Conservation (phyloP, 805 yeast species). For the Jamesozyma jinghongensis region DNA sequence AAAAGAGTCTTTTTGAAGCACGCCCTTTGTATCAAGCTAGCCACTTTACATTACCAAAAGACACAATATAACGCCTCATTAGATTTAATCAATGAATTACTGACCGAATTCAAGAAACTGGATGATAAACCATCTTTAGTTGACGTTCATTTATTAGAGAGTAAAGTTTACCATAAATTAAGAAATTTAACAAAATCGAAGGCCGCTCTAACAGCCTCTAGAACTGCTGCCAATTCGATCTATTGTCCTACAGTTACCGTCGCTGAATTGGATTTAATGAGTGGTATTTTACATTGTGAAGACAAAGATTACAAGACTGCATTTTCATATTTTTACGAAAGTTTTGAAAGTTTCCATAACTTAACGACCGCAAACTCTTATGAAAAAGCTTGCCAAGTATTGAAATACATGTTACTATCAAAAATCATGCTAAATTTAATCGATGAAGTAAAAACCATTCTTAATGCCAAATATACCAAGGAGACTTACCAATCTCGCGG, state of each 20-base stretch:
- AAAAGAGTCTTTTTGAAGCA: constrained; percentile 86
- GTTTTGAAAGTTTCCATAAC: constrained; percentile 79
- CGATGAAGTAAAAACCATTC: constrained; percentile 74
- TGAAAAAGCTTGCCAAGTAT: constrained; percentile 61
- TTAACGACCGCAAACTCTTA: constrained; percentile 41
- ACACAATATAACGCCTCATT: constrained; percentile 60
- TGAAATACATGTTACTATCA: constrained; percentile 86
- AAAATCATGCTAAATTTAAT: constrained; percentile 86
- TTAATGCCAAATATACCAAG: constrained; percentile 62
- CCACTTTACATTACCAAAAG: constrained; percentile 63
- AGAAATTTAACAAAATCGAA: constrained; percentile 85
- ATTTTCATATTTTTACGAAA: constrained; percentile 87
- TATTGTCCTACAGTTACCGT: constrained; percentile 91
- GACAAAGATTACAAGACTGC: constrained; percentile 96
- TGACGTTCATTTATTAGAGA: constrained; percentile 88
- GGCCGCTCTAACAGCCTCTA: constrained; percentile 88
- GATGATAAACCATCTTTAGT: constrained; percentile 94
- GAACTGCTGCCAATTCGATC: constrained; percentile 95
- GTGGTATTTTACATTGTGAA: constrained; percentile 93
- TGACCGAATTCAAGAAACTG: constrained; percentile 80
- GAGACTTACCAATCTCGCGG: constrained; percentile 68
- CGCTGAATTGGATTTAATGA: constrained; percentile 90
- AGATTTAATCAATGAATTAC: constrained; percentile 56
- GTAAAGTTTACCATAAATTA: constrained; percentile 82
- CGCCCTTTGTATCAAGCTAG: constrained; percentile 73